phyloP scores from a whole-genome alignment of 768 basidiomycete species.

The Postia placenta region DNA sequence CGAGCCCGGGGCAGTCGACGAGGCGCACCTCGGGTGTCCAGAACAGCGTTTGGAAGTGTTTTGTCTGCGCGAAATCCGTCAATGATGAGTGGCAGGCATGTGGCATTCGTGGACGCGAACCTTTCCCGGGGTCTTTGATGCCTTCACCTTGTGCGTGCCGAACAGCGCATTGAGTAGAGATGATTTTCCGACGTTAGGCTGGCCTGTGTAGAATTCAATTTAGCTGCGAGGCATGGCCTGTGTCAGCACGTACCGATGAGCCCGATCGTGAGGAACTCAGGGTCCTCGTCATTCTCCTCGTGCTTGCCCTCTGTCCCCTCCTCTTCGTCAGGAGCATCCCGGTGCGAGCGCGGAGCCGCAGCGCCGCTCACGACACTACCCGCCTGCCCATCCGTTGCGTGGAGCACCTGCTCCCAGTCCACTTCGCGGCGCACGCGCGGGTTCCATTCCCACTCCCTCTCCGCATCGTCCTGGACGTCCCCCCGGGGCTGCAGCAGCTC shows the following conservation, averaged over 20 bases:
- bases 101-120: conserved; percentile 18
- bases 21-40: conserved; percentile 83
- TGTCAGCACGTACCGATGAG: conserved; percentile 50
- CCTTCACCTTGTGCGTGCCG: conserved; percentile 68
- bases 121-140: conserved; percentile 85
- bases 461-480: conserved; percentile 40
- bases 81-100: background rate
- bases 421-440: conserved; percentile 58
- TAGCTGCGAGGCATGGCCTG: background rate
- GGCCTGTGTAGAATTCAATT: conserved; percentile 40
- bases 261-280: conserved; percentile 70
- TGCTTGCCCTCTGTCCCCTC: conserved; percentile 3
- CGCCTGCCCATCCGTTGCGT: conserved; percentile 36
- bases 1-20: conserved; percentile 93
- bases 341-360: conserved; percentile 25
- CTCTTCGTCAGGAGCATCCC: conserved; percentile 14
- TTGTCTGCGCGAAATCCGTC: conserved; percentile 52
- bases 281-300: conserved; percentile 27
- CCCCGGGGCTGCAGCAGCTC: conserved; percentile 66
- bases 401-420: conserved; percentile 66
- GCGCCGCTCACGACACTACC: conserved; percentile 40
- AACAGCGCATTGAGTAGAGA: conserved; percentile 90
- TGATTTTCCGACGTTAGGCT: conserved; percentile 96
- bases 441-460: conserved; percentile 53
- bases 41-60: conserved; percentile 92